Conservation (phyloP, 2,329 filamentous ascomycete genomes). For the Sphaceloma murrayae region DNA sequence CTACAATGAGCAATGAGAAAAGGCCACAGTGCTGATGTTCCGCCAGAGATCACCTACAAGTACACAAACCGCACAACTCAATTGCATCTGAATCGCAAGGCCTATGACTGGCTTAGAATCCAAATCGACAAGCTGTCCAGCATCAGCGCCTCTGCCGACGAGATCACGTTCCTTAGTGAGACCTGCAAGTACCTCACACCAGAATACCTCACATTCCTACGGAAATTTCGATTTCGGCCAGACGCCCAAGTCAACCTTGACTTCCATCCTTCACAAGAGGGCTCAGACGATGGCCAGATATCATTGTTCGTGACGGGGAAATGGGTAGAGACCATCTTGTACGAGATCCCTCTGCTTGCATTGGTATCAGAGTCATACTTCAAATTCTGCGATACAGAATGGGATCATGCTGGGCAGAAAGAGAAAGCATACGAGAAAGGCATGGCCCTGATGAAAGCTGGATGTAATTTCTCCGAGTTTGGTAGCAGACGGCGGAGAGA, state of each 20-base stretch:
- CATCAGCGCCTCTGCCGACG: conserved; percentile 67
- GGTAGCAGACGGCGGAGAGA: conserved; percentile 81
- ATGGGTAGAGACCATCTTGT: conserved; percentile 94
- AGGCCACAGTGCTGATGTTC: conserved; percentile 16
- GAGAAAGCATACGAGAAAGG: conserved; percentile 79
- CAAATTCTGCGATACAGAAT: conserved; percentile 88
- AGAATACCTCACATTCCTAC: conserved; percentile 72
- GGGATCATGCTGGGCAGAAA: conserved; percentile 79
- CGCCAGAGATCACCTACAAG: conserved; percentile 66
- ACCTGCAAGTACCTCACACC: conserved; percentile 72
- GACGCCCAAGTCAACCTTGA: conserved; percentile 65
- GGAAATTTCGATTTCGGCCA: conserved; percentile 71
- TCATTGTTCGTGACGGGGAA: conserved; percentile 67
- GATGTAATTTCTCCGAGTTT: conserved; percentile 89
- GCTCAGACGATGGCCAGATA: conserved; percentile 61
- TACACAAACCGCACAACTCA: conserved; percentile 94
- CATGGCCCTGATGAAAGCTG: conserved; percentile 62
- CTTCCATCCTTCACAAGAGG: conserved; percentile 49
- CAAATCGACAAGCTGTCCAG: conserved; percentile 80
- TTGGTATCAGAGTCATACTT: conserved; percentile 95
- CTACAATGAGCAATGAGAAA: conserved; percentile 11
- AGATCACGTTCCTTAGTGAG: conserved; percentile 66
- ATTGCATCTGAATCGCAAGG: conserved; percentile 76
- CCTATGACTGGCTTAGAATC: conserved; percentile 73
- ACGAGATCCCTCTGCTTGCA: conserved; percentile 90